A percentile compares a stretch with the other conserved stretches of the same genome.
phyloP scores from a whole-genome alignment of 257 asterid genomes.

The Agastache rugosa region DNA sequence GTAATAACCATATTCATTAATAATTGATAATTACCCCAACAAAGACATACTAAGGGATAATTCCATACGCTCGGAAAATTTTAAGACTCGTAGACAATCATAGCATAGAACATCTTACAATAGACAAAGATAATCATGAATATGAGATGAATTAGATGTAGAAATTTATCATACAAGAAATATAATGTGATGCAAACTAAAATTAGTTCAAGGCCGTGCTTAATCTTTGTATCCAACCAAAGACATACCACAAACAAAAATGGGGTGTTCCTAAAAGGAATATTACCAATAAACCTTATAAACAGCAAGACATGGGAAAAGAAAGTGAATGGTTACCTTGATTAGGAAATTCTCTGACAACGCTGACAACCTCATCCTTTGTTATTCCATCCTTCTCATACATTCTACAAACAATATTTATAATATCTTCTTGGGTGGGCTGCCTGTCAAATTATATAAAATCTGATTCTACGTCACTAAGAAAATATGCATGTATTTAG shows the following conservation, averaged over 20 bases:
- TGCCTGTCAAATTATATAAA: slow-evolving; percentile 62
- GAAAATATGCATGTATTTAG: neutral
- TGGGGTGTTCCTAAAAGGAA: neutral
- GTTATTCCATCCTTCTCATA: slow-evolving; percentile 88
- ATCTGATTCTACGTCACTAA: slow-evolving; percentile 21
- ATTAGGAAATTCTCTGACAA: slow-evolving; percentile 79
- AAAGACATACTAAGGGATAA: neutral
- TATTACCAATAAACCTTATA: neutral
- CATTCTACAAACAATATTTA: slow-evolving; percentile 81
- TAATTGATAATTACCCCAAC: neutral
- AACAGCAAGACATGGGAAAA: slow-evolving; percentile 9
- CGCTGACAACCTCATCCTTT: slow-evolving; percentile 59
- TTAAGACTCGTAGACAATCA: neutral
- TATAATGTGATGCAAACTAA: neutral
- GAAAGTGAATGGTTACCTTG: slow-evolving; percentile 63
- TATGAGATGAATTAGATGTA: neutral
- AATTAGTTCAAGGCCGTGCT: neutral
- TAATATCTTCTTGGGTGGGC: slow-evolving; percentile 91
- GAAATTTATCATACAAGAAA: neutral
- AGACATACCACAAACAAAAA: neutral
- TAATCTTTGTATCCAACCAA: neutral
- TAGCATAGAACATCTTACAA: neutral
- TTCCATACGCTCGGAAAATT: neutral
- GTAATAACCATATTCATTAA: too few relatives aligned
- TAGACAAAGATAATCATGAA: neutral